Base-by-base conservation (phyloP, 495 filamentous ascomycete genomes). In the Penicillium dipodomyicola region DNA sequence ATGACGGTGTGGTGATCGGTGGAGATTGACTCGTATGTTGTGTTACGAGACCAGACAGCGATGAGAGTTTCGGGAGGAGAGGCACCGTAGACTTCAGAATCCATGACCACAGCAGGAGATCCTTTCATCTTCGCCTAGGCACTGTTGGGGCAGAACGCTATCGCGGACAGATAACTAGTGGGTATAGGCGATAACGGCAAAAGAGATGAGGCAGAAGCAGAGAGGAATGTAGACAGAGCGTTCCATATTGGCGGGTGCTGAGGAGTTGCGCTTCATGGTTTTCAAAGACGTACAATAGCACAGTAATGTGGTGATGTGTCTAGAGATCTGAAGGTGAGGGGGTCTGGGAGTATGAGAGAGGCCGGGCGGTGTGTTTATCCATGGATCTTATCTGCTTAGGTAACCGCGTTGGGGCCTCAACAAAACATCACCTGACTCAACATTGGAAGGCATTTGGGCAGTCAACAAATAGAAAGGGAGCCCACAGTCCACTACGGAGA, bases 131-230 rank as follows among this genome's bases (percentile, higher is more conserved):
- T 22, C 4, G 43, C 52, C 49, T 33, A 32, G 45, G 41, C 15
- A 35, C 15, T 25, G 57, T 17, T 45, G 45, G 56, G 35, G 45
- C 44, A 37, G 37, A 58, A 35, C 29, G 39, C 32, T 49, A 51
- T 44, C 47, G 42, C n/a, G 6, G 27, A 14, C 15, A 7, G 56
- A 56, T 29, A 32, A 54, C 60, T 65, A 74, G 62, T 72, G 71
- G 61, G 66, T 50, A 50, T 73, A 76, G 59, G 69, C 69, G 63
- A 76, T 69, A 49, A 76, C 73, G 10, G 73, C 73, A 55, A 76
- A 76, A 37, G 73, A 76, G 58, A 76, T 65, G 40, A 76, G 62
- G 61, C 73, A 76, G 65, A 76, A 71, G 56, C 73, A 74, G 22
- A 76, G 67, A 15, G 73, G 73, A 37, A 76, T 74, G 49, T 72